Base-by-base conservation (phyloP, 371 early-diverging fungal genomes). In the Mortierella sp. region DNA sequence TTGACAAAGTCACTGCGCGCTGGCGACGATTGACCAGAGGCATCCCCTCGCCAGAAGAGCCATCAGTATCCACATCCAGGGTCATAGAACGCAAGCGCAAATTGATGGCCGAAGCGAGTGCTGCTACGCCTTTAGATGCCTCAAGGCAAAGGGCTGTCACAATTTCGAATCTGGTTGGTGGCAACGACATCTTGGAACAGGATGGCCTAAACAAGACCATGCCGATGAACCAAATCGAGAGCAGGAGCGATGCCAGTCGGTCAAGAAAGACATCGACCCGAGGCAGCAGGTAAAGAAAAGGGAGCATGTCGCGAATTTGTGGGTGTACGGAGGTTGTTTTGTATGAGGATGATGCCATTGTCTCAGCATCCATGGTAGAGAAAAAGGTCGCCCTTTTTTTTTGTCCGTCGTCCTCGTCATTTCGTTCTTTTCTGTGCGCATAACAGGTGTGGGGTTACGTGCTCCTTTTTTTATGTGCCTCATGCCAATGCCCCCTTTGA, bases 1-100 rank as follows among this genome's bases (percentile, higher is more conserved):
- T 37, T 8, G 67, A 64, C 37, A 64, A 64, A 9, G 67, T 64
- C 19, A 64, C 67, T 64, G 24, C 37, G 37, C 67, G 67, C 67
- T 64, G 67, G 67, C 34, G 37, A 9, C 67, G 24, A 34, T 37
- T 64, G 67, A 64, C 37, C 10, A 34, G 67, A 10, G 37, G 24
- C 10, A 37, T 64, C 21, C 40, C 67, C 2, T 2, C 21, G 8
- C 67, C 67, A 14, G 67, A 24, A 2, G 67, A 64, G 24, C 40
- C 24, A 37, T 6, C 40, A 21, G 40, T 21, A 37, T 34, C 24
- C 40, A 64, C 21, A 37, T 34, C 24, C 40, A 64, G 10, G 40
- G 24, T 1, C 21, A 64, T 9, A 34, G 40, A 64, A 21, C 40
- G 67, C 24, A 64, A 64, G 67, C 67, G 67, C 24, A 64, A 64